Percentiles rank a stretch among this genome's conserved stretches.
Evolutionary conservation across 768 basidiomycete species (phyloP).

Genomic region (Russula olivacea): DNA sequence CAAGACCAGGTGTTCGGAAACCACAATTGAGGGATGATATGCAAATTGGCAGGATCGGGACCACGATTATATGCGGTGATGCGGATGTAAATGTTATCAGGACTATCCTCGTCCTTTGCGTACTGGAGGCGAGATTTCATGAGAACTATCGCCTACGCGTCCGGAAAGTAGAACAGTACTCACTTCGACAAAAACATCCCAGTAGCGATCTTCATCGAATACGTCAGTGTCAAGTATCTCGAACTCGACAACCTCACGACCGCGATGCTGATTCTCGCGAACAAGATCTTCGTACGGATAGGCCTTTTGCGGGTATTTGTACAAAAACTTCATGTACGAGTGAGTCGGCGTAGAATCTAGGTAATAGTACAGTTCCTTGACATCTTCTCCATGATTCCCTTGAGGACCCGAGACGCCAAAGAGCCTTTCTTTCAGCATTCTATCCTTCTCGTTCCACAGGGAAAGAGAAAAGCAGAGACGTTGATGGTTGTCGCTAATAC

Average conservation of each 20-base stretch:
- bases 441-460: conserved; percentile 92
- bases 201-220: conserved; percentile 91
- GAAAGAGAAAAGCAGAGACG: conserved; percentile 86
- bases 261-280: conserved; percentile 72
- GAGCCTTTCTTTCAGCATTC: conserved; percentile 92
- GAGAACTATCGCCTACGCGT: background rate
- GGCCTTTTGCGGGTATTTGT: conserved; percentile 93
- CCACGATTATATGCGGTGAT: conserved; percentile 97
- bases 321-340: conserved; percentile 99
- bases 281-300: conserved; percentile 96
- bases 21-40: conserved; percentile 93
- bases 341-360: conserved; percentile 98
- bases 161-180: conserved; percentile 27
- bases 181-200: conserved; percentile 98
- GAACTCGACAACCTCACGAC: conserved; percentile 82
- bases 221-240: conserved; percentile 90
- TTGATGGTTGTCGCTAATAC: conserved; percentile 96
- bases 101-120: conserved; percentile 92
- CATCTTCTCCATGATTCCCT: conserved; percentile 99
- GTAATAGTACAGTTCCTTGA: conserved; percentile 98
- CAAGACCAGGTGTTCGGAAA: conserved; percentile 99
- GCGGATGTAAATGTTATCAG: conserved; percentile 83
- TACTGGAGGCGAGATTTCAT: conserved; percentile 49
- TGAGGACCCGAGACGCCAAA: conserved; percentile 96
- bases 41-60: conserved; percentile 88